phyloP scores from a whole-genome alignment of 169 alveolate genomes.

The Eimeria necatrix region DNA sequence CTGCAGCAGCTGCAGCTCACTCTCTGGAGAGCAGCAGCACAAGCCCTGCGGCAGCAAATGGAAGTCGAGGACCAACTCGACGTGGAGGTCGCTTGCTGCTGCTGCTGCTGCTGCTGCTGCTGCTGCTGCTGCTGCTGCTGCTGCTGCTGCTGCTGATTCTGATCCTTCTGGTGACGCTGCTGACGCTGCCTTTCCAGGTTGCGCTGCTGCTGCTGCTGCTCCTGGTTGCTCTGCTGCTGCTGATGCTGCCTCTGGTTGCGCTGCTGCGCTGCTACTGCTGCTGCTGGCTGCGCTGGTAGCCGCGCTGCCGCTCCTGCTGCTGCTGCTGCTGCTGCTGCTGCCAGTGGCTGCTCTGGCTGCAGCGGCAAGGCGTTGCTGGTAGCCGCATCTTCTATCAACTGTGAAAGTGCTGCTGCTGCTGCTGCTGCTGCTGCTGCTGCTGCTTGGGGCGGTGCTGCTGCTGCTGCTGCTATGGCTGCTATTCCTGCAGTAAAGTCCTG shows the following conservation, averaged over 20 bases:
- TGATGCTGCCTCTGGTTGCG: too few species aligned
- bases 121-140: background rate
- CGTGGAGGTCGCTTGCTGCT: conserved; percentile 5
- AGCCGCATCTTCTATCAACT: too few species aligned
- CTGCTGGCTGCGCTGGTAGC: background rate
- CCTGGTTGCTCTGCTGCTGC: too few species aligned
- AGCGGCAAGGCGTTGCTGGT: too few species aligned
- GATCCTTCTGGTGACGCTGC: too few species aligned
- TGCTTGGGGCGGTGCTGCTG: background rate
- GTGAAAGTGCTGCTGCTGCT: too few species aligned
- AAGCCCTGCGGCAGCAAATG: conserved; percentile 20
- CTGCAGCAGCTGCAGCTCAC: conserved; percentile 23
- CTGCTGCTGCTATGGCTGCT: background rate
- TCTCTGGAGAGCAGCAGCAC: background rate
- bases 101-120: conserved; percentile 1
- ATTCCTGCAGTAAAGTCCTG: background rate
- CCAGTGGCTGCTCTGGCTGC: background rate
- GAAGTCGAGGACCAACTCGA: conserved; percentile 23
- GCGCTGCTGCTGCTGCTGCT: too few species aligned
- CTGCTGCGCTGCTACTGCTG: background rate
- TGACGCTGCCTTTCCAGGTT: too few species aligned
- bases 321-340: background rate
- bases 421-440: too few species aligned
- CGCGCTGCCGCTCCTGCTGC: background rate
- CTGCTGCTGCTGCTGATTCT: background rate